These are phyloP conservation scores for Pseudonitzschia pungens DNA, from an alignment of 108 stramenopile species.

Conservation along the genomic window DNA sequence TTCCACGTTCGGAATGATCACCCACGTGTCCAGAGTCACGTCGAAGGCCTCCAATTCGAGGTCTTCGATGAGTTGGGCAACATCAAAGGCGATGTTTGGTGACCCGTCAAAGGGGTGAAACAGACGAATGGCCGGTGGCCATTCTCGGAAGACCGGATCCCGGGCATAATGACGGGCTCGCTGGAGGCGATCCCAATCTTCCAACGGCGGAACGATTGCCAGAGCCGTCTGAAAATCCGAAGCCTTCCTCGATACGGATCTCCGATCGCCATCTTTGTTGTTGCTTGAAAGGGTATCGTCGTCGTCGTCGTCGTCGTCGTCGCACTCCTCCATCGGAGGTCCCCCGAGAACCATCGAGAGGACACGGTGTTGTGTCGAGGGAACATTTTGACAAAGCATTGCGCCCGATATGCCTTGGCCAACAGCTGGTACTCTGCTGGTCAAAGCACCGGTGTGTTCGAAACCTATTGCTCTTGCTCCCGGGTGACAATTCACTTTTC, in stretches of 20 bases:
- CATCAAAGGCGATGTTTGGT: slow-evolving; percentile 48
- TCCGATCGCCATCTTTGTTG: not conserved
- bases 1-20: slow-evolving; percentile 70
- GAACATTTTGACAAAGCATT: not conserved
- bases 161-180: slow-evolving; percentile 70
- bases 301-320: not conserved
- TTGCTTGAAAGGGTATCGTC: slow-evolving; percentile 2
- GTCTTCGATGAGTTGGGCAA: slow-evolving; percentile 71
- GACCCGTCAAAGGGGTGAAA: slow-evolving; percentile 69
- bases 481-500: not conserved
- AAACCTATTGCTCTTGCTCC: not conserved
- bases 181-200: slow-evolving; percentile 74
- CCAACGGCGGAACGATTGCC: slow-evolving; percentile 69
- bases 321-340: not conserved
- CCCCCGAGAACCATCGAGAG: slow-evolving; percentile 13
- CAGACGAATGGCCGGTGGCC: slow-evolving; percentile 80
- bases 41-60: slow-evolving; percentile 55
- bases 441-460: not conserved
- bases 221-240: slow-evolving; percentile 45
- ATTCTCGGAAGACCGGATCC: slow-evolving; percentile 63
- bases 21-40: slow-evolving; percentile 66
- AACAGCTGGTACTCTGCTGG: not conserved
- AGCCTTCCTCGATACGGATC: not conserved
- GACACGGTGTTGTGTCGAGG: not conserved
- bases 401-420: not conserved